Percentiles rank a stretch among this genome's conserved stretches.
phyloP scores from a whole-genome alignment of 371 early-diverging fungal species.

The Fennellomyces sp. region DNA sequence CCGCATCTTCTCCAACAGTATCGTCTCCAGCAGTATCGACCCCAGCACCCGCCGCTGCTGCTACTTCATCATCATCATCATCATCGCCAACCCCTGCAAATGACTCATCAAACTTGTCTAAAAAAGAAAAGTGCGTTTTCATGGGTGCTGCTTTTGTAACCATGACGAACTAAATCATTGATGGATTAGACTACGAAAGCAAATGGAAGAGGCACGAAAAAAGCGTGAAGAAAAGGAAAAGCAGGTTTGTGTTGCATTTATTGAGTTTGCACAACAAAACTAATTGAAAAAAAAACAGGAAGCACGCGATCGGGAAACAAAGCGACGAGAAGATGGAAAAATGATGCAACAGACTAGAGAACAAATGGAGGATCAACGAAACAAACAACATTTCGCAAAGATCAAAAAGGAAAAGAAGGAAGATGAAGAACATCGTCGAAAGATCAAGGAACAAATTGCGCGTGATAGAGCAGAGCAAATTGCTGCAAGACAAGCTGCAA shows the following conservation, averaged over 20 bases:
- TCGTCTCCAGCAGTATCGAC: no score
- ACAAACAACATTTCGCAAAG: constrained; percentile 38
- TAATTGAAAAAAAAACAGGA: constrained; percentile 11
- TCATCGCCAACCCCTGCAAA: background rate
- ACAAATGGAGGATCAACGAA: constrained; percentile 27
- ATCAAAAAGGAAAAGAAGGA: constrained; percentile 44
- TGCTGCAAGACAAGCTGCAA: constrained; percentile 20
- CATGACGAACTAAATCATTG: background rate
- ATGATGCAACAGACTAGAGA: constrained; percentile 29
- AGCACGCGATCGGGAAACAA: constrained; percentile 34
- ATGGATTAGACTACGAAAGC: constrained; percentile 29
- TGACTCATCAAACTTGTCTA: no score
- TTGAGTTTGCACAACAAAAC: no score
- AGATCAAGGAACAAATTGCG: constrained; percentile 48
- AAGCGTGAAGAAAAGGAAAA: constrained; percentile 37
- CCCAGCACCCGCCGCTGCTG: no score
- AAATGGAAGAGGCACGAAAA: constrained; percentile 39
- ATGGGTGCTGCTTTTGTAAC: background rate
- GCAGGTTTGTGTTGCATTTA: no score
- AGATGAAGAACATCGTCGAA: constrained; percentile 41
- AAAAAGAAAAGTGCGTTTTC: constrained; percentile 20
- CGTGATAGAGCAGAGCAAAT: constrained; percentile 43
- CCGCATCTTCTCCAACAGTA: background rate
- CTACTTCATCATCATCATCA: background rate
- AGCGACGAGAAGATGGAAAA: constrained; percentile 44